Base-by-base conservation (phyloP, 2,329 filamentous ascomycete genomes). In the Purpureocillium takamizusanense region DNA sequence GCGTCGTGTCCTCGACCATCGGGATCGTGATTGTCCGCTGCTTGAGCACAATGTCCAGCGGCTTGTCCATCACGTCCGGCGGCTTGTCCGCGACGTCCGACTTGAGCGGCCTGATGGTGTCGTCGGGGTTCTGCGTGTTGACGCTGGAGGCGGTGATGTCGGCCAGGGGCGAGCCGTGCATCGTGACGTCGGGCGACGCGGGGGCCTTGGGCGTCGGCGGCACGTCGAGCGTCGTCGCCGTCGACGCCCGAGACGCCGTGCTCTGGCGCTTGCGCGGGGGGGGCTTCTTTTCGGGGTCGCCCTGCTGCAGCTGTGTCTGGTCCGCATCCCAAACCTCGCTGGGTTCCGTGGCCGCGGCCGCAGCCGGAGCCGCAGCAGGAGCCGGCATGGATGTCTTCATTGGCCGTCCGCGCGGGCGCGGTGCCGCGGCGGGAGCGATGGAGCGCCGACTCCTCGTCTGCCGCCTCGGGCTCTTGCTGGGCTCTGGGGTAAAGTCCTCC, bases 31-130 rank as follows among this genome's bases (percentile, higher is more conserved):
- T 69, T 27, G 82, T 83, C 43, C 89, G 81, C 35, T 88, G 86
- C 62, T 94, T 90, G 42, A 94, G 70, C 35, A 94, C 80, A 49
- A 97, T 95, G 52, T 95, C 90, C 82, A 95, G 89, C 0, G 90
- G 90, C 57, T 78, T 86, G 54, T 95, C 88, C 48, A 95, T 63
- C 41, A 86, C 70, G 1, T 95, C 90, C 82, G 95, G 89, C 0
- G 90, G 90, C 57, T 78, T 86, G 54, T 95, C 88, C 48, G 86
- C 85, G 49, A 86, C 77, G 63, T 86, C 79, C 2, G 86, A 71
- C 48, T 81, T 85, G 52, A 90, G 76, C 30, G 84, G 83, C 58
- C 84, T 84, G 33, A 81, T 63, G 1, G 28, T 30, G 4, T 57
- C 49, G 32, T 63, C 59, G 6, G 44, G 29, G 10, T 38, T 44